Conservation (phyloP, 345 rosid species). For the Pistacia integerrima region DNA sequence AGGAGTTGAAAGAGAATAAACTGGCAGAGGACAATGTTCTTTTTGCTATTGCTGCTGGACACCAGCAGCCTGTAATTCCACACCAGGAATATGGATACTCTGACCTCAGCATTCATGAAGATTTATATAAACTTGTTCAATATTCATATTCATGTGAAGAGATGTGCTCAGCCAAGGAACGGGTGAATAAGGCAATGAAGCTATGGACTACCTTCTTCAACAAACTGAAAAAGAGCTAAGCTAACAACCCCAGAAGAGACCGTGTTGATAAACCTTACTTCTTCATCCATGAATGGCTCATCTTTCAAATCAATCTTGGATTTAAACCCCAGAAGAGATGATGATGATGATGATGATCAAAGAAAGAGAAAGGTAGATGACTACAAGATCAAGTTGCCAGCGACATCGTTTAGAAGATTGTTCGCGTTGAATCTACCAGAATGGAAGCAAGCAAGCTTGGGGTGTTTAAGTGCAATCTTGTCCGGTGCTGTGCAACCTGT, state of each 20-base stretch:
- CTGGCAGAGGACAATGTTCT: no score
- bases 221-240: constrained; percentile 36
- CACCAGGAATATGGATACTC: no score
- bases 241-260: neutral
- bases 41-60: no score
- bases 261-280: neutral
- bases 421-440: constrained; percentile 61
- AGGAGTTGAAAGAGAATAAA: no score
- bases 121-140: no score
- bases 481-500: constrained; percentile 69
- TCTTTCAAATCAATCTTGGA: constrained; percentile 40
- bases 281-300: neutral
- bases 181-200: no score
- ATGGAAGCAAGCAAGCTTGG: constrained; percentile 66
- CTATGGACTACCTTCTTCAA: constrained; percentile 22
- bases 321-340: neutral
- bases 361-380: constrained; percentile 1
- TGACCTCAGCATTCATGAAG: no score
- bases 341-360: constrained; percentile 12
- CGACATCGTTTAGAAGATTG: constrained; percentile 59
- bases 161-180: no score
- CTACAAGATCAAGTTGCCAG: constrained; percentile 14
- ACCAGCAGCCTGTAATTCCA: no score
- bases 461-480: constrained; percentile 55
- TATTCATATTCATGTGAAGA: no score